phyloP scores from a whole-genome alignment of 805 yeast species.

The Komagataella kurtzmanii region DNA sequence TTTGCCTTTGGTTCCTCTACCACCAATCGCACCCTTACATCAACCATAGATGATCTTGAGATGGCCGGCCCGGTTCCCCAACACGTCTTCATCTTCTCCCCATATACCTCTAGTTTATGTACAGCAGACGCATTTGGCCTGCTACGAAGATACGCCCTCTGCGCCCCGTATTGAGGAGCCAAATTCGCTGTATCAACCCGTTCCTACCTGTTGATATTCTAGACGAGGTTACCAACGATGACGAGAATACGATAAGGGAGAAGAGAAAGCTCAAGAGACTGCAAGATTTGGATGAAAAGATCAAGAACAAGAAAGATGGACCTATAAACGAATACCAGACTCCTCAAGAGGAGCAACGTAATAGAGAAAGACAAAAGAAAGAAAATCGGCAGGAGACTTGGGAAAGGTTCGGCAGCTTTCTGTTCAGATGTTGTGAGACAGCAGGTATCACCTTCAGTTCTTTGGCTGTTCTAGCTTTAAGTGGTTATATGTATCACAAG shows the following conservation, averaged over 20 bases:
- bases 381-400: slow-evolving; percentile 4
- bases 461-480: slow-evolving; percentile 49
- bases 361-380: slow-evolving; percentile 1
- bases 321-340: slow-evolving; percentile 1
- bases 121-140: not conserved
- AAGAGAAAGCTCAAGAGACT: slow-evolving; percentile 15
- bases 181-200: slow-evolving; percentile 17
- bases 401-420: slow-evolving; percentile 6
- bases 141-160: not conserved
- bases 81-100: not conserved
- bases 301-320: slow-evolving; percentile 2
- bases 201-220: slow-evolving; percentile 26
- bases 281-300: slow-evolving; percentile 10
- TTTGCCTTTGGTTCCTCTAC: not conserved
- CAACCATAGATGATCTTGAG: not conserved
- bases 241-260: slow-evolving; percentile 15
- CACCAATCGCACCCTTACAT: not conserved
- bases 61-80: too few relatives aligned
- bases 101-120: not conserved
- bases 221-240: slow-evolving; percentile 22
- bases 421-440: slow-evolving; percentile 44
- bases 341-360: slow-evolving; percentile 1
- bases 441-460: slow-evolving; percentile 63
- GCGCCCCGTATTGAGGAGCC: not conserved
- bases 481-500: slow-evolving; percentile 61